These are phyloP conservation scores for Microascus cirrosus DNA, from an alignment of 2,329 filamentous ascomycete species.

Conservation along the genomic window DNA sequence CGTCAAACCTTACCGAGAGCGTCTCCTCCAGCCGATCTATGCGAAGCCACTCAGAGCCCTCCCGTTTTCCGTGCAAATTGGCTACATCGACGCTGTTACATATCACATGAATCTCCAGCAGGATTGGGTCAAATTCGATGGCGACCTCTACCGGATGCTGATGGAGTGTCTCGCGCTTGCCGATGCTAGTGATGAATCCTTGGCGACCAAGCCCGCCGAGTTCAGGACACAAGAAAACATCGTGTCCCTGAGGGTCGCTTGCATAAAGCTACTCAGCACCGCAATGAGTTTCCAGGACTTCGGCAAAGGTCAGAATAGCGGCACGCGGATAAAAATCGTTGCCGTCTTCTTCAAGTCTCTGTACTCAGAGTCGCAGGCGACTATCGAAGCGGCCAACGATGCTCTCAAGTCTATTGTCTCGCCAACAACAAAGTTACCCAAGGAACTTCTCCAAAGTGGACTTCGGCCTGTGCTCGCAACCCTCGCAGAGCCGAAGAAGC, in stretches of 20 bases:
- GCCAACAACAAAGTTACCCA: slow-evolving; percentile 83
- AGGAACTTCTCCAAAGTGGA: slow-evolving; percentile 89
- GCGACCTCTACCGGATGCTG: slow-evolving; percentile 77
- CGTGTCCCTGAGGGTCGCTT: slow-evolving; percentile 81
- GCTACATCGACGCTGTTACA: slow-evolving; percentile 94
- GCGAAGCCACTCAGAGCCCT: slow-evolving; percentile 87
- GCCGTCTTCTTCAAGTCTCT: slow-evolving; percentile 96
- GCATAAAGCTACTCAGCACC: slow-evolving; percentile 83
- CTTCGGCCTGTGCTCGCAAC: slow-evolving; percentile 93
- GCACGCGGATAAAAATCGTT: slow-evolving; percentile 63
- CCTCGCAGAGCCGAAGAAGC: slow-evolving; percentile 81
- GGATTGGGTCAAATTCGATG: slow-evolving; percentile 85
- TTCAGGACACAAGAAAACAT: slow-evolving; percentile 95
- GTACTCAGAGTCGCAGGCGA: slow-evolving; percentile 84
- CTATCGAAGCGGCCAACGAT: slow-evolving; percentile 87
- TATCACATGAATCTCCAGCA: slow-evolving; percentile 86
- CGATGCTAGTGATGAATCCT: slow-evolving; percentile 85
- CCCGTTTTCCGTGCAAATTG: slow-evolving; percentile 91
- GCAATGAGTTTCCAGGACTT: slow-evolving; percentile 93
- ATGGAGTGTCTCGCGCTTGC: slow-evolving; percentile 90
- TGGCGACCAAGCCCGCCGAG: slow-evolving; percentile 87
- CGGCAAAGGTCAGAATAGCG: slow-evolving; percentile 55
- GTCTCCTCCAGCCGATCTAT: slow-evolving; percentile 83
- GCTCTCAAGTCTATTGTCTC: slow-evolving; percentile 80
- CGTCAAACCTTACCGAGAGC: slow-evolving; percentile 79